Base-by-base conservation (phyloP, 805 yeast species). In the Ogataea saltuana region DNA sequence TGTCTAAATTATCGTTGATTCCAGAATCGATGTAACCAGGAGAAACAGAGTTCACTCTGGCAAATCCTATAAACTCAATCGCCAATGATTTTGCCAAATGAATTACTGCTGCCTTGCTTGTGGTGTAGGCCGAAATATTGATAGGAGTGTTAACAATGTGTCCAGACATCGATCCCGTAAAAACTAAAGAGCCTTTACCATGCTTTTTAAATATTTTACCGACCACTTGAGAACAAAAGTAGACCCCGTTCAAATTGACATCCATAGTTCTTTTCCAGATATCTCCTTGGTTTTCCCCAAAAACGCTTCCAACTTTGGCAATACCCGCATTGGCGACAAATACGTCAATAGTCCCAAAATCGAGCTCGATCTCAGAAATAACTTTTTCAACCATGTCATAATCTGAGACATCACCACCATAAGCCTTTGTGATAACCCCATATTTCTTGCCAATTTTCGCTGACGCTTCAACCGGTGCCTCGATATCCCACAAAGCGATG, bases 141-240 rank as follows among this genome's bases (percentile, higher is more conserved):
- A 73, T 69, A 37, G 81, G 81, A 37, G 71, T 74, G 49, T 76
- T 76, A 48, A 72, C 76, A 49, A 76, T 75, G 60, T 72, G 78
- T 7, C 73, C 80, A 10, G 78, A 72, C 79, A 75, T 75, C 16
- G 80, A 74, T 4, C 78, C 80, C 12, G 81, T 76, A 61, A 74
- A 70, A 44, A 76, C 68, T 48, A 76, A 60, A 6, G 78, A 72
- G 20, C 81, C 81, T 33, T 57, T 60, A 23, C 76, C 74, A 51
- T 73, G 68, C 42, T 65, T 58, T 53, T 68, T 67, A 65, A 75
- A 75, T 22, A 75, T 59, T 43, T 59, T 63, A 23, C 81, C 81
- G 20, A 71, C 71, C 38, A 67, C 67, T 54, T 72, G 74, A 39
- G 78, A 71, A 59, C 80, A 75, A 55, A 72, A 69, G 59, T 71